These are phyloP conservation scores for Halteria grandinella DNA, from an alignment of 73 alveolate species.

Conservation along the genomic window DNA sequence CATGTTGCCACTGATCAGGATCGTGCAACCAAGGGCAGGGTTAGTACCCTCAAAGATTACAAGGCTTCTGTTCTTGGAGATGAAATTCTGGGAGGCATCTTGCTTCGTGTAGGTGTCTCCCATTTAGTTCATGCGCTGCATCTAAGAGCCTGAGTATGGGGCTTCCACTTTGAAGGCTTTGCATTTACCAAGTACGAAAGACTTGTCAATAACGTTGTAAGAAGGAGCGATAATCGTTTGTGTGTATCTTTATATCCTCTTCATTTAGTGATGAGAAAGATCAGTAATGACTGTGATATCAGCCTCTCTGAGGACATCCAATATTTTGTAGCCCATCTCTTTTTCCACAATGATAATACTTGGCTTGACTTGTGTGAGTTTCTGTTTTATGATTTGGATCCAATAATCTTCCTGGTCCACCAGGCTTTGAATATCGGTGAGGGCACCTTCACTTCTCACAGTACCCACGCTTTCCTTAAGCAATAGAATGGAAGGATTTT, in stretches of 20 bases:
- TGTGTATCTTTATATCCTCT: slow-evolving; percentile 30
- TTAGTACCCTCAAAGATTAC: slow-evolving; percentile 61
- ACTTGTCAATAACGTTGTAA: slow-evolving; percentile 29
- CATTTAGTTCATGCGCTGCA: not conserved
- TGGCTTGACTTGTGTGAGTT: slow-evolving; percentile 73
- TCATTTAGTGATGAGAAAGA: slow-evolving; percentile 21
- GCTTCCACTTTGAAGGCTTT: slow-evolving; percentile 9
- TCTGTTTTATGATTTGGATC: slow-evolving; percentile 69
- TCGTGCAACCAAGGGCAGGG: slow-evolving; percentile 70
- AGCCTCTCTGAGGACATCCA: slow-evolving; percentile 64
- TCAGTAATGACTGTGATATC: slow-evolving; percentile 68
- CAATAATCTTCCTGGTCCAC: slow-evolving; percentile 63
- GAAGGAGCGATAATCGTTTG: slow-evolving; percentile 42
- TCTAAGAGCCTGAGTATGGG: slow-evolving; percentile 46
- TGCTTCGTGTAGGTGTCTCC: not conserved
- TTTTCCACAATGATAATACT: slow-evolving; percentile 81
- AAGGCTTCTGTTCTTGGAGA: slow-evolving; percentile 38
- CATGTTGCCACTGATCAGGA: slow-evolving; percentile 51
- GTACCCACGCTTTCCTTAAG: slow-evolving; percentile 60
- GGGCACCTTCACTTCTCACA: slow-evolving; percentile 30
- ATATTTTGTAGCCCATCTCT: slow-evolving; percentile 62
- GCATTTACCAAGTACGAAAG: slow-evolving; percentile 43
- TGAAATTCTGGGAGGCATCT: not conserved
- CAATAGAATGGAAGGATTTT: slow-evolving; percentile 73
- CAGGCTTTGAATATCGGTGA: slow-evolving; percentile 53